These are phyloP conservation scores for Pyrrhoderma lamaoense DNA, from an alignment of 1,284 basidiomycete genomes.

Conservation along the genomic window DNA sequence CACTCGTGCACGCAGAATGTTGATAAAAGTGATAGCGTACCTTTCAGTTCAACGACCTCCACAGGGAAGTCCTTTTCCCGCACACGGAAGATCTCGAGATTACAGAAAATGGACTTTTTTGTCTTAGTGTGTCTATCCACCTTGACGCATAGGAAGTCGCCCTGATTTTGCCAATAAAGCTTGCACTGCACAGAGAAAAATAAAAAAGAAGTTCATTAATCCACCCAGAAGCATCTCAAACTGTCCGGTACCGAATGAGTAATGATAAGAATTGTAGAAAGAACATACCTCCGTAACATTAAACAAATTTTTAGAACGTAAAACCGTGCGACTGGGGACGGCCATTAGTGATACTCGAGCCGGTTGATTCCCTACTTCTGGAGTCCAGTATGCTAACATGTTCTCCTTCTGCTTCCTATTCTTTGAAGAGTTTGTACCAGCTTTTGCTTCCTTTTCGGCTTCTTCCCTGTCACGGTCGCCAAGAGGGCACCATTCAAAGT, in stretches of 20 bases:
- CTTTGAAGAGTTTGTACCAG: constrained; percentile 38
- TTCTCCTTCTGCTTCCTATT: constrained; percentile 73
- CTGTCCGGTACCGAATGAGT: neutral
- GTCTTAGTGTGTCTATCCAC: constrained; percentile 99
- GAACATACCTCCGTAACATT: constrained; percentile 87
- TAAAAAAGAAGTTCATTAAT: neutral
- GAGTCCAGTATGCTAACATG: constrained; percentile 97
- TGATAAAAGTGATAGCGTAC: constrained; percentile 31
- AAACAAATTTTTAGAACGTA: constrained; percentile 97
- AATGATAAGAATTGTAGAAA: too few relatives aligned
- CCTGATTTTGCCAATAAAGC: constrained; percentile 98
- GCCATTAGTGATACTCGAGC: constrained; percentile 91
- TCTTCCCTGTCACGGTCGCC: constrained; percentile 85
- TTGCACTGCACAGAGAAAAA: constrained; percentile 64
- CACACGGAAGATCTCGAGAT: constrained; percentile 96
- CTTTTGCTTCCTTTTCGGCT: constrained; percentile 46
- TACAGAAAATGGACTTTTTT: constrained; percentile 98
- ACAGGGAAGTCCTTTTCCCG: constrained; percentile 98
- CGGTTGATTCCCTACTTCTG: constrained; percentile 94
- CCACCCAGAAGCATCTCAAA: neutral
- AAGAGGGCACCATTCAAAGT: constrained; percentile 98
- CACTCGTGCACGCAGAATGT: constrained; percentile 4
- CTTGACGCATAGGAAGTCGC: constrained; percentile 98
- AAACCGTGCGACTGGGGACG: constrained; percentile 79
- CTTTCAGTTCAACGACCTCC: constrained; percentile 96